Evolutionary conservation across 2,329 filamentous ascomycete genomes (phyloP), one percentile per base, ranked within the genome.

Genomic region (Metarhizium album): DNA sequence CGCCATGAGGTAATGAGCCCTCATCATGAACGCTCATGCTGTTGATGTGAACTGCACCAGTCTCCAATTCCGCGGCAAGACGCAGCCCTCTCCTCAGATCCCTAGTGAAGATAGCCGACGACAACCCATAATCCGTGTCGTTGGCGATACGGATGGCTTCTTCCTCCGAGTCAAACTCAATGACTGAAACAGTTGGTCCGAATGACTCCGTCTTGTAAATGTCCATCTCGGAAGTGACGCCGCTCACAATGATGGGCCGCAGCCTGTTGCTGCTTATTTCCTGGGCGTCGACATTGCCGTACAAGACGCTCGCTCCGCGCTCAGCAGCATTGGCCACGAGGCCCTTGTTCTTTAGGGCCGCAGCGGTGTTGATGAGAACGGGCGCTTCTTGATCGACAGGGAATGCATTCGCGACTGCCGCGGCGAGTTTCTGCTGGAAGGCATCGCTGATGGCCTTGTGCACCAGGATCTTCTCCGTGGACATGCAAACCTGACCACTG

Each of bases 401-500:
- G 53, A 73, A 75, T 45, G 77, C 65, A 23, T 63, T 61, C 23
- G 67, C 64, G 16, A 74, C 64, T 18, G 71, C 62, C 3, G 56
- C 64, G 11, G 62, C 60, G 3, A 79, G 58, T 56, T 69, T 70
- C 42, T 65, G 59, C 52, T 72, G 70, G 53, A 82, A 82, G n/a
- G 67, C 62, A 2, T 61, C 62, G 8, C 61, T 65, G 42, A 82
- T 56, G 22, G 67, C 64, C 52, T 70, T 69, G 63, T 81, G 77
- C 3, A 82, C 74, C 8, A 82, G 59, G 31, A 93, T 83, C 27
- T 83, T 79, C 68, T 94, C 88, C 0, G 88, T 93, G 18, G 78
- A 77, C 87, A 94, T 93, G 74, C 89, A 94, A 45, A 93, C 81
- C 69, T 95, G 89, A 0, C 89, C 89, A 2, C 74, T 73, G 64